Base-by-base conservation (phyloP, 305 asterid genomes). In the Fraxinus sp. region DNA sequence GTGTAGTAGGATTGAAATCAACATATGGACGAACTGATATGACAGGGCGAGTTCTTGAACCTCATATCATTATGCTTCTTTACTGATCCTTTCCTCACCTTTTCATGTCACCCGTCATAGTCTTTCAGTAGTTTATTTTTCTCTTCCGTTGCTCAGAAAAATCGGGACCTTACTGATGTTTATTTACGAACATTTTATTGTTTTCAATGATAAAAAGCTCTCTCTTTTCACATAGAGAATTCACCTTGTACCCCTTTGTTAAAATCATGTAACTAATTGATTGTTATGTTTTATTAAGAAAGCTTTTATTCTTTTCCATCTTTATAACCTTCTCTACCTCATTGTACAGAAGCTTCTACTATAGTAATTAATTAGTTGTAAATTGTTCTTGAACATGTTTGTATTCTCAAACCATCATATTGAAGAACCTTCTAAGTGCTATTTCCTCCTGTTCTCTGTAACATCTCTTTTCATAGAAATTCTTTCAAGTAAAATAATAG, bases 1-100 rank as follows among this genome's bases (percentile, higher is more conserved):
- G 99, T 79, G 89, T 91, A 37, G 98, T 94, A 86, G 99, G 99
- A 79, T 88, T 96, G 89, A 96, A 96, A 87, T 88, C 99, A 74
- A 96, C 99, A 68, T 96, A 94, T 81, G 97, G 97, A 82, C 92
- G 99, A 79, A 94, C 97, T 20, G 89, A 82, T 89, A 91, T 94
- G 88, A 78, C 24, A 55, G 99, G 99, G 99, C 91, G 88, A 89
- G 91, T 80, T 86, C 35, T 16, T 71, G 64, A 81, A 75, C 41
- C 77, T 70, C 74, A 18, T 52, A 71, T 22, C 76, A n/a, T 46
- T 70, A 76, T 79, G 33, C 78, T 80, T 80, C 57, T 79, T 77
- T 78, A 44, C 83, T 79, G 72, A 14, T 32, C 26, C 5, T 33
- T 33, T 10, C 26, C 76, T 72, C 49, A 33, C 74, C 37, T 72